Conservation (phyloP, 2,329 filamentous ascomycete species). For the Aspergillus sp. region DNA sequence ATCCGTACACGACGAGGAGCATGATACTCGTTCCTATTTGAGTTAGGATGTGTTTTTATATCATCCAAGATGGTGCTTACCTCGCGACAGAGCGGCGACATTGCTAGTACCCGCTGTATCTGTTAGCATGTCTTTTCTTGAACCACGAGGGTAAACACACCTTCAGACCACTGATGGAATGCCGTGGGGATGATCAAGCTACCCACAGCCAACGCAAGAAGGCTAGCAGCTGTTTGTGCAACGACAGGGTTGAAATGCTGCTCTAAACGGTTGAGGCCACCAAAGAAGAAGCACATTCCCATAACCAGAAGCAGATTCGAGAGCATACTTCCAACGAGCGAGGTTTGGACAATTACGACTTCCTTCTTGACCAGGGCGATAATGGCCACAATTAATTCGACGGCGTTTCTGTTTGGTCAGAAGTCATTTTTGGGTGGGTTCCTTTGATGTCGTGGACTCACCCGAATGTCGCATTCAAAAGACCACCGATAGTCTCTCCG, state of each 20-base stretch:
- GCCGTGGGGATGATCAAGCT: constrained; percentile 85
- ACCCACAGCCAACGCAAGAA: constrained; percentile 71
- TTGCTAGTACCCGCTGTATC: constrained; percentile 18
- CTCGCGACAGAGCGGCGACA: constrained; percentile 29
- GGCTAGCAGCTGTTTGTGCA: constrained; percentile 77
- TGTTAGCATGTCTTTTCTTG: constrained; percentile 4
- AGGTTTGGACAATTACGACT: constrained; percentile 84
- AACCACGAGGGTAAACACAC: constrained; percentile 12
- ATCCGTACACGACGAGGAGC: constrained; percentile 72
- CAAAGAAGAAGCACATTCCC: constrained; percentile 89
- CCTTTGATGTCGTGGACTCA: constrained; percentile 6
- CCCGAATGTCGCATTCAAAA: constrained; percentile 87
- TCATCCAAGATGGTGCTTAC: neutral
- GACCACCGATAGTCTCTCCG: constrained; percentile 78
- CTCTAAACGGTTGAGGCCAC: constrained; percentile 68
- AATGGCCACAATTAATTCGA: constrained; percentile 82
- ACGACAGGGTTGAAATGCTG: constrained; percentile 91
- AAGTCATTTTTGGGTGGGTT: neutral
- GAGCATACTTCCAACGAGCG: constrained; percentile 82
- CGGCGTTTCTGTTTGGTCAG: constrained; percentile 57
- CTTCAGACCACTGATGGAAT: constrained; percentile 56
- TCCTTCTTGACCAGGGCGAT: constrained; percentile 69
- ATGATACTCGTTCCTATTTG: constrained; percentile 58
- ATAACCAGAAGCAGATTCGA: constrained; percentile 84
- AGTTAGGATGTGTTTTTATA: neutral